Evolutionary conservation across 1,284 basidiomycete species (phyloP), one percentile per base, ranked within the genome.

Genomic region (Porodaedalea pini): DNA sequence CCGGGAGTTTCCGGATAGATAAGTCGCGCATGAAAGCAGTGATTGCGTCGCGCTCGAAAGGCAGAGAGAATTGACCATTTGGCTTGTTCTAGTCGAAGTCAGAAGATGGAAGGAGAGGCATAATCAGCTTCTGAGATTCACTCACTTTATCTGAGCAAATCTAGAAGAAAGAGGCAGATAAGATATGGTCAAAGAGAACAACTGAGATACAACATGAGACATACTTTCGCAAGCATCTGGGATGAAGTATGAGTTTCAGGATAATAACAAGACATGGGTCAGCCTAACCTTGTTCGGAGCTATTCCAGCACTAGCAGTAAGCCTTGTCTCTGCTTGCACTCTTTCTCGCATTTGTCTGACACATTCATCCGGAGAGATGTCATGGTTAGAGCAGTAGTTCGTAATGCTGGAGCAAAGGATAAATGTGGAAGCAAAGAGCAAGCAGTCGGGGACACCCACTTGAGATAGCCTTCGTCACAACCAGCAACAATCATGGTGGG

Each of bases 251-350:
- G 6, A 57, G 6, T 51, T 49, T 43, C 25, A 56, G 13, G 3
- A 2, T 23, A 53, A 7, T n/a, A 62, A 85, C 88, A 44, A 44
- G 8, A 23, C 29, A 25, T 13, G 21, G 17, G 32, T 37, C 23
- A 67, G 57, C 23, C 68, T 65, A 19, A 86, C 90, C 78, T 85
- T 90, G 67, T 90, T 96, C 0, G 93, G 88, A 0, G 93, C 93
- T 57, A 95, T 94, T 19, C 92, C 97, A 25, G 94, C 94, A 63
- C 92, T 95, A 54, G 94, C 93, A 3, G 96, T 98, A 53, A 99
- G 72, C 43, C 82, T 81, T 0, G 93, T 96, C 70, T 89, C 86
- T 21, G 76, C 75, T 59, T 85, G 78, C 1, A 96, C 88, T 43
- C 77, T 75, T 15, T 76, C 76, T 11, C 94, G 81, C 73, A 98